These are phyloP conservation scores for Stevia rebaudiana DNA, from an alignment of 140 eudicot genomes.

Conservation along the genomic window DNA sequence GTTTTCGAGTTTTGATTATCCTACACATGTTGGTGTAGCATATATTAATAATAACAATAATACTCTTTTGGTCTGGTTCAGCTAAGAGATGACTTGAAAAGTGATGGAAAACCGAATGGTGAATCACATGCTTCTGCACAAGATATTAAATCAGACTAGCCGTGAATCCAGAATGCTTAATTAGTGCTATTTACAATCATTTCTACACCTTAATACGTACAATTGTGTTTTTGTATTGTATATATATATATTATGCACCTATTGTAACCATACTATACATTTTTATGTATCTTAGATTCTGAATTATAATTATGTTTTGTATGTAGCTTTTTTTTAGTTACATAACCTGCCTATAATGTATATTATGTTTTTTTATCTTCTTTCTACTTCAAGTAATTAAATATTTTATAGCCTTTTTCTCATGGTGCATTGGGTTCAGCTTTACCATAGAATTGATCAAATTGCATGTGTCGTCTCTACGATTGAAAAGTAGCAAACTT, in stretches of 20 bases:
- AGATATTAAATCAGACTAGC: conserved; percentile 45
- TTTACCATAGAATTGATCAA: too few species aligned
- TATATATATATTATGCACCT: background rate
- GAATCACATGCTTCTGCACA: conserved; percentile 28
- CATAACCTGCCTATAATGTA: background rate
- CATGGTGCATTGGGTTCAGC: background rate
- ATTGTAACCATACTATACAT: conserved; percentile 3
- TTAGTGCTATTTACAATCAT: conserved; percentile 16
- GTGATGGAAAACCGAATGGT: conserved; percentile 39
- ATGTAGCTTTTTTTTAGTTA: background rate
- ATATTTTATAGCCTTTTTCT: too few species aligned
- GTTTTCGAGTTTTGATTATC: too few species aligned
- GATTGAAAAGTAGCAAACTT: too few species aligned
- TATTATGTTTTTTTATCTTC: background rate
- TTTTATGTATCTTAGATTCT: conserved; percentile 4
- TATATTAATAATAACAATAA: conserved; percentile 5
- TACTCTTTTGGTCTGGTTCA: conserved; percentile 21
- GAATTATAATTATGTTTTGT: background rate
- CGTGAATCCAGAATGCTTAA: conserved; percentile 6
- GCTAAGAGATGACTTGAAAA: conserved; percentile 55
- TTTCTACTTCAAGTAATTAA: background rate
- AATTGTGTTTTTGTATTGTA: background rate
- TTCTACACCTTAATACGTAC: conserved; percentile 5
- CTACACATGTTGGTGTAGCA: too few species aligned
- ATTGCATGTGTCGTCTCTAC: too few species aligned